A percentile compares a stretch with the other conserved stretches of the same genome.
These are phyloP conservation scores for Ascochyta fabae DNA, from an alignment of 2,329 filamentous ascomycete species.

Conservation along the genomic window DNA sequence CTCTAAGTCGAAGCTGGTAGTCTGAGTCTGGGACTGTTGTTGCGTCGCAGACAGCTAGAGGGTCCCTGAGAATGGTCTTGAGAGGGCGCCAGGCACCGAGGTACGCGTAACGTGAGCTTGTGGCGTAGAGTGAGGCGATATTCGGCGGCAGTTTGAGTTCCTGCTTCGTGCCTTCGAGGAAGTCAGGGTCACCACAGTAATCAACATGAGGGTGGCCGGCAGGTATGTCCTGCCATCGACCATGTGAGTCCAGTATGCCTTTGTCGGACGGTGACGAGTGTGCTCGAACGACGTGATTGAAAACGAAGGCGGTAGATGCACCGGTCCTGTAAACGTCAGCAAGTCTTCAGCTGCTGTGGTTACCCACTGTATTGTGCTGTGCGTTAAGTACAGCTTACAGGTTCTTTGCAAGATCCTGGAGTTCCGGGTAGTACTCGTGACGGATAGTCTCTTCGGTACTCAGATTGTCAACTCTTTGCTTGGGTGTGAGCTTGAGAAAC, in stretches of 20 bases:
- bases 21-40: conserved; percentile 26
- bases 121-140: conserved; percentile 7
- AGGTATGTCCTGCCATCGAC: conserved; percentile 49
- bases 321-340: conserved; percentile 18
- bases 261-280: conserved; percentile 57
- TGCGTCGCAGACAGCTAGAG: conserved; percentile 34
- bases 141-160: conserved; percentile 26
- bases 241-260: conserved; percentile 50
- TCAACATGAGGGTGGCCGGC: conserved; percentile 31
- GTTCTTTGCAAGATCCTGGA: conserved; percentile 20
- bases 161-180: conserved; percentile 20
- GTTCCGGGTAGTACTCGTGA: conserved; percentile 26
- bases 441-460: conserved; percentile 22
- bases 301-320: conserved; percentile 36
- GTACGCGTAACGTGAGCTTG: conserved; percentile 31
- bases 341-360: too few relatives aligned
- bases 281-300: conserved; percentile 49
- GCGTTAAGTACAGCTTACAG: conserved; percentile 11
- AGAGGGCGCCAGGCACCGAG: conserved; percentile 42
- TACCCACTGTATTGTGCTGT: background rate
- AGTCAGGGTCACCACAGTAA: conserved; percentile 20
- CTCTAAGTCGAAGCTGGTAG: conserved; percentile 22
- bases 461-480: conserved; percentile 9
- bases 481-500: conserved; percentile 21
- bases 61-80: conserved; percentile 29